phyloP scores from a whole-genome alignment of 768 basidiomycete genomes.

The Pleurotus ostreatus region DNA sequence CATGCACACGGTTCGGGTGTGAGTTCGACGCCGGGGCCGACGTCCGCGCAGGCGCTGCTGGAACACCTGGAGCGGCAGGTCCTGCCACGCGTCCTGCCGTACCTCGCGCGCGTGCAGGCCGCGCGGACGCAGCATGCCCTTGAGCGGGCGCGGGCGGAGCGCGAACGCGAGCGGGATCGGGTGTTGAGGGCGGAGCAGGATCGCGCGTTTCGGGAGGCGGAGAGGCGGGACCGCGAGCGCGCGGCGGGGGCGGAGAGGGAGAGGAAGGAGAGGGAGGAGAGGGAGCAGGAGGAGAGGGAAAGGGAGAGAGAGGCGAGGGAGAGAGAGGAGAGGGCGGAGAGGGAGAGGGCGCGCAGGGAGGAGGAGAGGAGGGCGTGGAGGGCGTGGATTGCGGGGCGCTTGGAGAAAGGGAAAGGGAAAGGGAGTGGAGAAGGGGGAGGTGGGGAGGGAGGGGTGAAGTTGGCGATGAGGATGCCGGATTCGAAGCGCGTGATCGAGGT shows the following conservation, averaged over 20 bases:
- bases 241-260: constrained; percentile 19
- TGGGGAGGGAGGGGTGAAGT: constrained; percentile 26
- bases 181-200: constrained; percentile 63
- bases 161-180: constrained; percentile 32
- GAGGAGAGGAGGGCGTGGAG: constrained; percentile 50
- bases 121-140: constrained; percentile 37
- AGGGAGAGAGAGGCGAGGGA: constrained; percentile 51
- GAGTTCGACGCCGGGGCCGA: constrained; percentile 35
- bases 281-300: constrained; percentile 15
- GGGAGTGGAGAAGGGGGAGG: constrained; percentile 16
- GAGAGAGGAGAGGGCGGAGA: constrained; percentile 15
- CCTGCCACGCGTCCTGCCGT: constrained; percentile 77
- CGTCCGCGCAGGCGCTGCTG: constrained; percentile 59
- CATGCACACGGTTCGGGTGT: constrained; percentile 61
- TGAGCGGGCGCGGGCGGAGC: constrained; percentile 53
- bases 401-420: constrained; percentile 31
- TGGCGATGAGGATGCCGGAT: constrained; percentile 53
- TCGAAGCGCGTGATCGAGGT: constrained; percentile 55
- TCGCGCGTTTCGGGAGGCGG: constrained; percentile 46
- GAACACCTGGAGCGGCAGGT: constrained; percentile 68
- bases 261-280: constrained; percentile 29
- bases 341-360: constrained; percentile 22
- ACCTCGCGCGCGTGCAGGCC: constrained; percentile 58
- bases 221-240: constrained; percentile 22
- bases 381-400: constrained; percentile 48